Percentiles rank a stretch among this genome's conserved stretches.
Evolutionary conservation across 192 early-diverging fungal species (phyloP).

Genomic region (Coemansia sp.): DNA sequence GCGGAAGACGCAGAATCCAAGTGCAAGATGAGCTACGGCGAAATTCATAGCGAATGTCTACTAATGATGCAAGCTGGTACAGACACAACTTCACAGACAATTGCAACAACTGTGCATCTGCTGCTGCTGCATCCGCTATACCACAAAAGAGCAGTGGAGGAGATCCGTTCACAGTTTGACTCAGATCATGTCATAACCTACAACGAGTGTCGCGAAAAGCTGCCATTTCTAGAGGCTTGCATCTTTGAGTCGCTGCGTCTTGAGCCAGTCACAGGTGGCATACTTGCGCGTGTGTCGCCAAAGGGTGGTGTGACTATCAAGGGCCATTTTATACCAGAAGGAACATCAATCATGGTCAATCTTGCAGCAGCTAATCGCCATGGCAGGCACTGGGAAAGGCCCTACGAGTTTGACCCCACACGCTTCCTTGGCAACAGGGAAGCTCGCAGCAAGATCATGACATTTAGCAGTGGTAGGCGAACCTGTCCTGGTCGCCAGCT

Average conservation of each 20-base stretch:
- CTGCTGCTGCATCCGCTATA: constrained; percentile 24
- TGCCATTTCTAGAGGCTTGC: constrained; percentile 35
- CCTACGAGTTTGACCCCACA: constrained; percentile 14
- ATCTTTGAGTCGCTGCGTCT: constrained; percentile 36
- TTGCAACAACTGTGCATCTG: constrained; percentile 24
- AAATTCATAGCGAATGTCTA: constrained; percentile 29
- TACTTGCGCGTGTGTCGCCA: constrained; percentile 21
- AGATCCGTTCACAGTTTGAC: constrained; percentile 20
- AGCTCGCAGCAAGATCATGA: constrained; percentile 16
- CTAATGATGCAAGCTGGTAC: constrained; percentile 28
- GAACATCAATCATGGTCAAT: constrained; percentile 12
- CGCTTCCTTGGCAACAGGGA: constrained; percentile 19
- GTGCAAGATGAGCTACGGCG: constrained; percentile 16
- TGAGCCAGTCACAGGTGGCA: constrained; percentile 18
- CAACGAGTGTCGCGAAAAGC: constrained; percentile 15
- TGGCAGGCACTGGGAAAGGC: constrained; percentile 14
- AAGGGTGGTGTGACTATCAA: constrained; percentile 22
- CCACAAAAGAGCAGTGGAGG: constrained; percentile 4
- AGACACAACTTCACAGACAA: constrained; percentile 30
- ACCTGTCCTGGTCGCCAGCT: constrained; percentile 30
- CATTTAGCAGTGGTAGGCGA: constrained; percentile 29
- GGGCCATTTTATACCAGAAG: constrained; percentile 31
- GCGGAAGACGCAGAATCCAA: constrained; percentile 32
- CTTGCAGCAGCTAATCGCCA: constrained; percentile 20
- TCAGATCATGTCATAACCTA: constrained; percentile 20